Evolutionary conservation across 129 eudicot species (phyloP).

Genomic region (Artemisia argyi): DNA sequence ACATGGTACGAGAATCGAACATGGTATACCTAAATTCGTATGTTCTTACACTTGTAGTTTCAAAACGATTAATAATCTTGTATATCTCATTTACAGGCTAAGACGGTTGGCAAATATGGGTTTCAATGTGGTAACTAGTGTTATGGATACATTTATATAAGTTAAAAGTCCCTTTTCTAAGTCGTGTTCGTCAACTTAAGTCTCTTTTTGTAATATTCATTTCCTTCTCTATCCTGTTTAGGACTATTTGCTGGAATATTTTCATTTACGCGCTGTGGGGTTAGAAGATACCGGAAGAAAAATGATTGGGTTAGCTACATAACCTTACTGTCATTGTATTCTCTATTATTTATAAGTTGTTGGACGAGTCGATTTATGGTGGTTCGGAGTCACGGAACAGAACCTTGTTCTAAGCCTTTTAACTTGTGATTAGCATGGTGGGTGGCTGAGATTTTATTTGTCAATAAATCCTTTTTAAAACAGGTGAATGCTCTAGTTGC

Average conservation of each 20-base stretch:
- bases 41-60: neutral
- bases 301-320: conserved; percentile 70
- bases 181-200: neutral
- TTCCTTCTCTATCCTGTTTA: conserved; percentile 15
- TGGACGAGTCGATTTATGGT: too few relatives aligned
- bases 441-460: neutral
- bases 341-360: neutral
- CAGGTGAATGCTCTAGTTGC: conserved; percentile 80
- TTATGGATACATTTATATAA: too few relatives aligned
- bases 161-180: too few relatives aligned
- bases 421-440: neutral
- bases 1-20: neutral
- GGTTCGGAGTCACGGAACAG: too few relatives aligned
- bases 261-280: conserved; percentile 67
- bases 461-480: conserved; percentile 4
- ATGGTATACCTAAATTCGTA: conserved; percentile 1
- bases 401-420: too few relatives aligned
- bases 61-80: neutral
- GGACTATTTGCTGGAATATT: conserved; percentile 85
- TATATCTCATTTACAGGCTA: conserved; percentile 50
- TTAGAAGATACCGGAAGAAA: conserved; percentile 65
- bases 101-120: conserved; percentile 54
- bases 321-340: neutral
- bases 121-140: conserved; percentile 72
- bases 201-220: neutral